These are phyloP conservation scores for Pelomyxa schiedti DNA, from an alignment of 78 protist genomes.

Conservation along the genomic window DNA sequence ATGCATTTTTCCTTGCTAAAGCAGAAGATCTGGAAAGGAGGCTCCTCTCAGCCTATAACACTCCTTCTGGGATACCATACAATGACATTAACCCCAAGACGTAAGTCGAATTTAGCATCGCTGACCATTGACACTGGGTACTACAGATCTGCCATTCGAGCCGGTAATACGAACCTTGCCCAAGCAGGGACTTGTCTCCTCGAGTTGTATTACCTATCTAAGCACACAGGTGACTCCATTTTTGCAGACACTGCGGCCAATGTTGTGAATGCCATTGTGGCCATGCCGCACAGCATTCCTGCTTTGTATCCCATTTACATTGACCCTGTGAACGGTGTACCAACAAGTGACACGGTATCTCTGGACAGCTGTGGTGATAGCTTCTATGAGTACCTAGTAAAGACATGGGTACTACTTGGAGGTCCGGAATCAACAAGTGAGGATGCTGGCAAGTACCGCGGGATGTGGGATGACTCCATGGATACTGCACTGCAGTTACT, in stretches of 20 bases:
- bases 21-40: constrained; percentile 56
- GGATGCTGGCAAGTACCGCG: constrained; percentile 9
- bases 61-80: constrained; percentile 15
- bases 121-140: too few species aligned
- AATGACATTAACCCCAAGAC: not conserved
- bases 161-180: constrained; percentile 36
- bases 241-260: not conserved
- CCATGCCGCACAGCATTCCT: not conserved
- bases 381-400: constrained; percentile 73
- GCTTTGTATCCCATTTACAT: not conserved
- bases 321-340: not conserved
- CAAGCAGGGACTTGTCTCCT: constrained; percentile 73
- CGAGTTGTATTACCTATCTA: constrained; percentile 56
- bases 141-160: too few species aligned
- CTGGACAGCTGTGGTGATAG: constrained; percentile 69
- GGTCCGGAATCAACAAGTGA: too few species aligned
- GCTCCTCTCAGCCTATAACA: constrained; percentile 24
- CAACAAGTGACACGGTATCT: not conserved
- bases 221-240: constrained; percentile 34
- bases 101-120: too few species aligned
- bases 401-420: constrained; percentile 17
- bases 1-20: constrained; percentile 32
- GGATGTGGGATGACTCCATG: constrained; percentile 31
- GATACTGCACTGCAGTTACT: constrained; percentile 2
- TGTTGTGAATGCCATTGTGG: not conserved